Conservation (phyloP, 23 red algal species). For the Gracilaria gracilis region DNA sequence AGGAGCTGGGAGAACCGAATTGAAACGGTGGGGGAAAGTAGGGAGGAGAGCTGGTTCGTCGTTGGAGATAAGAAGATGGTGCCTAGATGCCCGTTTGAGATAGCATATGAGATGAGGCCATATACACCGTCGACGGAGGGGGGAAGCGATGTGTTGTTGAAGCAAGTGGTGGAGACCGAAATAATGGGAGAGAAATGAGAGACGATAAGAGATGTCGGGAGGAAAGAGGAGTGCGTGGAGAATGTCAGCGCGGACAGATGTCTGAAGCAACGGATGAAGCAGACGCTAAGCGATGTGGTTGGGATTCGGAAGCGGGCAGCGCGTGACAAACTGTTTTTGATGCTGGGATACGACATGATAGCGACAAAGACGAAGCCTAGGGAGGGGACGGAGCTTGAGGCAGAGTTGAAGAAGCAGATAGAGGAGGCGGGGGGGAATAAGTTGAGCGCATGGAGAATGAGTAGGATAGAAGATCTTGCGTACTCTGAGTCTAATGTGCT, state of each 20-base stretch:
- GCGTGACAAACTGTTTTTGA: conserved; percentile 11
- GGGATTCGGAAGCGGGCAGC: no score
- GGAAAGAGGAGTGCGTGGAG: no score
- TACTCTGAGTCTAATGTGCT: conserved; percentile 9
- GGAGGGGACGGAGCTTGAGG: not conserved
- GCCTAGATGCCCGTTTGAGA: conserved; percentile 14
- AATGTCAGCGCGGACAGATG: no score
- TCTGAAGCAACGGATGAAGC: no score
- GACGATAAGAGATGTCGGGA: no score
- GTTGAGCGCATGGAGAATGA: not conserved
- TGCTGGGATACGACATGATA: conserved; percentile 30
- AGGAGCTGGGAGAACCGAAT: not conserved
- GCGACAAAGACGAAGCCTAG: not conserved
- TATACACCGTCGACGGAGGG: no score
- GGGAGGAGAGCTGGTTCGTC: not conserved
- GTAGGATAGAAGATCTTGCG: not conserved
- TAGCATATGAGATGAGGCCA: no score
- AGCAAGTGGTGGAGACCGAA: no score
- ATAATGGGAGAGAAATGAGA: no score
- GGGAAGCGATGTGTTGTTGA: no score
- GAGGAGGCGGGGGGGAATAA: not conserved
- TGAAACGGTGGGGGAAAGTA: no score
- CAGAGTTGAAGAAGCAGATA: conserved; percentile 33
- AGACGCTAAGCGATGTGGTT: no score
- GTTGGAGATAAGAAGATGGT: not conserved